Conservation (phyloP, 345 rosid genomes). For the Heritiera fomes region DNA sequence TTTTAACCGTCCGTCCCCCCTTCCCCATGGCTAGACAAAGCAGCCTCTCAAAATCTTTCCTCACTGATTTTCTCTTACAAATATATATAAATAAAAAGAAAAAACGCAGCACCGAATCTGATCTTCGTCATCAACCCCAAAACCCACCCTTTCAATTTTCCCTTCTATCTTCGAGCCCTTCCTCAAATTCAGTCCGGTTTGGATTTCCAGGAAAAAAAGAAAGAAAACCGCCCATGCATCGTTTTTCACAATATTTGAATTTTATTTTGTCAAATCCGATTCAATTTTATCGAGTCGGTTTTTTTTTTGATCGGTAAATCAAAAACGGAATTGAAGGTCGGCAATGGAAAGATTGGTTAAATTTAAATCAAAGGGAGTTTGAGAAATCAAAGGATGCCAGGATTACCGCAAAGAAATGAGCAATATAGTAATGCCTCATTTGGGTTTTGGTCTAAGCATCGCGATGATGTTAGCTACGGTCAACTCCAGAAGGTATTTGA, state of each 20-base stretch:
- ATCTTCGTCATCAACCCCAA: neutral
- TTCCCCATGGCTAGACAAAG: neutral
- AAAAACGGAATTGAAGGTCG: conserved; percentile 6
- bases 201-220: neutral
- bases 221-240: neutral
- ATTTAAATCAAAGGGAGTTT: conserved; percentile 35
- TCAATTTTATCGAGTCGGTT: neutral
- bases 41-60: neutral
- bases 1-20: neutral
- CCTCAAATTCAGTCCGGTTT: conserved; percentile 6
- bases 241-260: neutral
- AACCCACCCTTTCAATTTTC: neutral
- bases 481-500: conserved; percentile 82
- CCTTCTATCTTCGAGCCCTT: neutral
- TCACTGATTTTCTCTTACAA: neutral
- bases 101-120: neutral
- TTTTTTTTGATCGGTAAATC: conserved; percentile 24
- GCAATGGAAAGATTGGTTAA: conserved; percentile 31
- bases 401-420: conserved; percentile 71
- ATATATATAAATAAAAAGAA: neutral
- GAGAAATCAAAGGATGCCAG: conserved; percentile 58
- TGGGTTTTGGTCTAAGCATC: conserved; percentile 76
- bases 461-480: conserved; percentile 66
- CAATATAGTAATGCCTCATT: conserved; percentile 54
- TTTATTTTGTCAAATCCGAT: neutral